Percentiles rank a stretch among this genome's conserved stretches.
Evolutionary conservation across 2,329 filamentous ascomycete genomes (phyloP).

Genomic region (Ophiocordyceps polyrhachis-furcata): DNA sequence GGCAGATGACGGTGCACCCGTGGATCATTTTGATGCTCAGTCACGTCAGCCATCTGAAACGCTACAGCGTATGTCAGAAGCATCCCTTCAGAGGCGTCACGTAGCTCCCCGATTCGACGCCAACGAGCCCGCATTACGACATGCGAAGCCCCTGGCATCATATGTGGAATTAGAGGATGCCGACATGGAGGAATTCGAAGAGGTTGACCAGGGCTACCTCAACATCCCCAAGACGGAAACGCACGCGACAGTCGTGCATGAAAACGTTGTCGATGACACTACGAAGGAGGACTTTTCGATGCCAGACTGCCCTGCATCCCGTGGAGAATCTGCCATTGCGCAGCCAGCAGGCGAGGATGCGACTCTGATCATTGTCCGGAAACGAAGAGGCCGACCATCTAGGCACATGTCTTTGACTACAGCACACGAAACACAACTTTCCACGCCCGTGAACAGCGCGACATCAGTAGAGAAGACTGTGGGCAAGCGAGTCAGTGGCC

Average conservation of each 20-base stretch:
- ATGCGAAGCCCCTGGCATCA: slow-evolving; percentile 31
- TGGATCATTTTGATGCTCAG: slow-evolving; percentile 4
- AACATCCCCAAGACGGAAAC: neutral
- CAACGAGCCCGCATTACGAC: slow-evolving; percentile 29
- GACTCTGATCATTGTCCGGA: slow-evolving; percentile 1
- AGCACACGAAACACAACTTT: neutral
- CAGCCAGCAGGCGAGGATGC: slow-evolving; percentile 1
- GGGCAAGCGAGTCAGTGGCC: slow-evolving; percentile 9
- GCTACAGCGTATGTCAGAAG: slow-evolving; percentile 2
- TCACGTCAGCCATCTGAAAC: slow-evolving; percentile 3
- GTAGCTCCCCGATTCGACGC: slow-evolving; percentile 17
- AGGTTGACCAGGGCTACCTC: slow-evolving; percentile 18
- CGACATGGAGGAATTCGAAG: slow-evolving; percentile 22
- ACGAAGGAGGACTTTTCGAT: slow-evolving; percentile 14
- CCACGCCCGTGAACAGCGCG: neutral
- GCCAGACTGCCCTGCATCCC: neutral
- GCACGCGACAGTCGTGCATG: slow-evolving; percentile 2
- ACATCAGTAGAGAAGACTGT: neutral
- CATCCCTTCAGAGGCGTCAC: slow-evolving; percentile 7
- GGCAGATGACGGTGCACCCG: slow-evolving; percentile 6
- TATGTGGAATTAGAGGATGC: slow-evolving; percentile 29
- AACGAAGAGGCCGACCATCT: slow-evolving; percentile 14
- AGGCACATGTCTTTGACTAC: slow-evolving; percentile 8
- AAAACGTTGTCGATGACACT: slow-evolving; percentile 20
- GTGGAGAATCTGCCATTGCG: neutral